Base-by-base conservation (phyloP, 257 asterid species). In the Leptodermis oblonga region DNA sequence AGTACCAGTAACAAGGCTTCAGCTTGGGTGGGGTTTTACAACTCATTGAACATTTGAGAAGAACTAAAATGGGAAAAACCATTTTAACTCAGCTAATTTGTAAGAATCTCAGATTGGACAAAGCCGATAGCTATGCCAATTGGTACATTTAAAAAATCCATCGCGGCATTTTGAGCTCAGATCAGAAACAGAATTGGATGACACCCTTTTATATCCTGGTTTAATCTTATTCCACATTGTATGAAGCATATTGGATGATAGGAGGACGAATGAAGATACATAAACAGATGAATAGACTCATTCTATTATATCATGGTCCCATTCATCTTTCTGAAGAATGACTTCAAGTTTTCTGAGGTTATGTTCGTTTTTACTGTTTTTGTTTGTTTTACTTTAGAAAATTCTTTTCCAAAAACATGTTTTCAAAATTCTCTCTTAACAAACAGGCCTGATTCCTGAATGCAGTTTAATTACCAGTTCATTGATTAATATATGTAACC, bases 1-100 rank as follows among this genome's bases (percentile, higher is more conserved):
- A 55, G 48, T 34, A 73, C 68, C 62, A 65, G 23, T 53, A 65
- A 26, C 67, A n/a, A 58, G 68, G 39, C 31, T 18, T 33, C 70
- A 25, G 4, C 58, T 22, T 20, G 59, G 25, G 59, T 37, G 8
- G 53, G 14, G 33, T 51, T 42, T 30, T 31, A n/a, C 53, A 25
- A 45, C 15, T 36, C 25, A 25, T 45, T 25, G 7, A 33, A 7
- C 11, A 49, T 22, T 25, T 33, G 23, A 11, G 54, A 51, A 14
- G 42, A 60, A 23, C 6, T 53, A 68, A 67, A 20, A 28, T 3
- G 52, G 0, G 12, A 61, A 36, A 13, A 23, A 20, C 52, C 20
- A 63, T 23, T 13, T 22, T 9, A 43, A 26, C n/a, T 22, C 23
- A 1, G 14, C 45, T 48, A 31, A 3, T 1, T 15, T 14, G 23